These are phyloP conservation scores for Haberlea rhodopensis DNA, from an alignment of 257 asterid genomes.

Conservation along the genomic window DNA sequence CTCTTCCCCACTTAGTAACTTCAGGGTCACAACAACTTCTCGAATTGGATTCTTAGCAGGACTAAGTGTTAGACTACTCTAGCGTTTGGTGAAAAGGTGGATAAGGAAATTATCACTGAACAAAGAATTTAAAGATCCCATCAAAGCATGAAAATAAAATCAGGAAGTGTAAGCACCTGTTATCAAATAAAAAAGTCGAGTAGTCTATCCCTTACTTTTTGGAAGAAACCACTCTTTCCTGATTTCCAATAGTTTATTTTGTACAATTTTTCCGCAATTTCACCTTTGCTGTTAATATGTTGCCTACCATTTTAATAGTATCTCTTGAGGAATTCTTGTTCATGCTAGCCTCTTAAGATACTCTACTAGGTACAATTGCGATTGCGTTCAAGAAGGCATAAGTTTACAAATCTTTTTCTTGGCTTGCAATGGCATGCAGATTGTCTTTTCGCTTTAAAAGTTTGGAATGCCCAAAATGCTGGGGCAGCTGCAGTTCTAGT, in stretches of 20 bases:
- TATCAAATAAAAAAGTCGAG: neutral
- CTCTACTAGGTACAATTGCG: conserved; percentile 1
- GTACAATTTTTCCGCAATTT: neutral
- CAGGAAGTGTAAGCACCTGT: neutral
- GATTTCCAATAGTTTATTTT: neutral
- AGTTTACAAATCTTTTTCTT: conserved; percentile 2
- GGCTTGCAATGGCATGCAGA: conserved; percentile 46
- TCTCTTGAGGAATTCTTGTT: neutral
- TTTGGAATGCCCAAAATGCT: conserved; percentile 95
- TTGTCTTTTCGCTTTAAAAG: conserved; percentile 86
- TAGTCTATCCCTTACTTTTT: neutral
- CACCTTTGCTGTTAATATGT: neutral
- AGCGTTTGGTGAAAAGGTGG: neutral
- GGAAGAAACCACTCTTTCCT: neutral
- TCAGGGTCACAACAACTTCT: neutral
- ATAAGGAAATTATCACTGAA: neutral
- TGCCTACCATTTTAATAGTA: neutral
- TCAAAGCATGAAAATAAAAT: neutral
- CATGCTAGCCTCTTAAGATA: neutral
- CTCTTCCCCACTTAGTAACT: neutral
- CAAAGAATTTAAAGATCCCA: neutral
- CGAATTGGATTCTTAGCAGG: neutral
- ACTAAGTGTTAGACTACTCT: neutral
- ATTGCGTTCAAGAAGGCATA: neutral
- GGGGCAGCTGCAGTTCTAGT: conserved; percentile 96